Evolutionary conservation across 208 protist species (phyloP).

Genomic region (Histomonas meleagridis): DNA sequence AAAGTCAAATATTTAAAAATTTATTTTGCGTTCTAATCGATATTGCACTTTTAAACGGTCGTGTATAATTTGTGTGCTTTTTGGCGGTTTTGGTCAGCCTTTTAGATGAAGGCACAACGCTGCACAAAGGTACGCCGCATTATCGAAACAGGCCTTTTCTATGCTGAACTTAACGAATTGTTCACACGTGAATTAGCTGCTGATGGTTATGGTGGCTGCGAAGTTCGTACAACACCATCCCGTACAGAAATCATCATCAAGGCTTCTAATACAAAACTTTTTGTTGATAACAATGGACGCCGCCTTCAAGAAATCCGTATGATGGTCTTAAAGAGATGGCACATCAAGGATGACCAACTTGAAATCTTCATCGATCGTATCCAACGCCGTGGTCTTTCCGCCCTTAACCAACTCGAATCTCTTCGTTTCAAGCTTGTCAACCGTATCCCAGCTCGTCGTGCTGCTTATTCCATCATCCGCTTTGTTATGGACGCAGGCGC

Average conservation of each 20-base stretch:
- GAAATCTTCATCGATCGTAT: too few species aligned
- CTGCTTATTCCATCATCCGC: not conserved
- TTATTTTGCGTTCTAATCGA: too few species aligned
- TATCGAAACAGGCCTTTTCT: slow-evolving; percentile 95
- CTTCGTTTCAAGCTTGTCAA: slow-evolving; percentile 57
- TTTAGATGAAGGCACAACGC: slow-evolving; percentile 29
- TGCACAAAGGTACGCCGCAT: slow-evolving; percentile 53
- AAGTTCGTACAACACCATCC: slow-evolving; percentile 78
- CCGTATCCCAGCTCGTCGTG: not conserved
- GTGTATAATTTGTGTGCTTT: too few species aligned
- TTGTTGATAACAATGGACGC: slow-evolving; percentile 85
- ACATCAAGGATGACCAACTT: slow-evolving; percentile 75
- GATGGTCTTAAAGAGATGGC: slow-evolving; percentile 91
- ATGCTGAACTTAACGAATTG: slow-evolving; percentile 98
- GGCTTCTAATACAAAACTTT: slow-evolving; percentile 81
- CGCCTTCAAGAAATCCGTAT: slow-evolving; percentile 90
- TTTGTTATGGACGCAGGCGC: not conserved
- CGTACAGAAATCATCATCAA: slow-evolving; percentile 95
- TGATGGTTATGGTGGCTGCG: slow-evolving; percentile 79
- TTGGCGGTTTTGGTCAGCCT: too few species aligned
- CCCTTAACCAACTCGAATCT: slow-evolving; percentile 91
- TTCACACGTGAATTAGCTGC: slow-evolving; percentile 90
- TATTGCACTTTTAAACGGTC: too few species aligned
- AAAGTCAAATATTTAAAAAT: too few species aligned
- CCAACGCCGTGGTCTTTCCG: slow-evolving; percentile 82